Conservation (phyloP, 768 basidiomycete species). For the Crepidotus variabilis region DNA sequence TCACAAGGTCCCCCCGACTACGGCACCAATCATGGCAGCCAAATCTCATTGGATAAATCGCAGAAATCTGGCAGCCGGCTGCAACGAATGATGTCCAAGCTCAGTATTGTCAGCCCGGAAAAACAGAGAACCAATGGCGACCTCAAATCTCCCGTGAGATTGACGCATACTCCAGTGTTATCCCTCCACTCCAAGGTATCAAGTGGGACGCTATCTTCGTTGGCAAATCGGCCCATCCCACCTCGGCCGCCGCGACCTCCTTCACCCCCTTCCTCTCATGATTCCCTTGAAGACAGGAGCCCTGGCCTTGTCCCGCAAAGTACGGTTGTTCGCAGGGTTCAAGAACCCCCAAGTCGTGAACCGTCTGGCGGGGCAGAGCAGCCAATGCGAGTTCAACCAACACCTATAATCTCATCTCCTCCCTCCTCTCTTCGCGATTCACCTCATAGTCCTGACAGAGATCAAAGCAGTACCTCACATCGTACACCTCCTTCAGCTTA, state of each 20-base stretch:
- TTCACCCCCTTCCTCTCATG: conserved; percentile 45
- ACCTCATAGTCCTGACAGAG: conserved; percentile 11
- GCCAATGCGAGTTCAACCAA: not conserved
- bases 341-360: not conserved
- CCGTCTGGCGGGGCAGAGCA: not conserved
- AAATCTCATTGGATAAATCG: conserved; percentile 37
- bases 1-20: conserved; percentile 53
- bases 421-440: conserved; percentile 14
- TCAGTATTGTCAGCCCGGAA: conserved; percentile 49
- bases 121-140: conserved; percentile 22
- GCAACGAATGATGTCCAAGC: conserved; percentile 80
- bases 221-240: conserved; percentile 59
- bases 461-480: not conserved
- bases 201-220: conserved; percentile 38
- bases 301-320: not conserved
- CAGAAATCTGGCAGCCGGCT: conserved; percentile 55
- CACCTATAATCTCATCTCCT: conserved; percentile 4
- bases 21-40: conserved; percentile 15
- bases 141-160: conserved; percentile 15
- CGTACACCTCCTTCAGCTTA: conserved; percentile 4
- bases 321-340: not conserved
- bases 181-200: conserved; percentile 27
- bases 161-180: conserved; percentile 12
- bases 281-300: conserved; percentile 33
- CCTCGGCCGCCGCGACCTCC: conserved; percentile 47